Evolutionary conservation across 257 asterid species (phyloP).

Genomic region (Pogostemon cablin): DNA sequence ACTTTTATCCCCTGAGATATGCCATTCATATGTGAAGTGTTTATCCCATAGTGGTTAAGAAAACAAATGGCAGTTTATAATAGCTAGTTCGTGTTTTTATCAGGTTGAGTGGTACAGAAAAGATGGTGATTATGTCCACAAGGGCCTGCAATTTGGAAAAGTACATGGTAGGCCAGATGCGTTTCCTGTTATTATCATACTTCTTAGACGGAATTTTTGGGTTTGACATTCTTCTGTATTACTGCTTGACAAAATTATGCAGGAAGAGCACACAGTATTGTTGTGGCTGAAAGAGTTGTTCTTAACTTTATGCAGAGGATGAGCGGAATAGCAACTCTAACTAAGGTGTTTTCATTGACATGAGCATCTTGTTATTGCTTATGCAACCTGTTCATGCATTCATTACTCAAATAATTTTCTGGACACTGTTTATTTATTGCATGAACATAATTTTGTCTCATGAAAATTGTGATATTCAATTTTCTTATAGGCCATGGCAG

Average conservation of each 20-base stretch:
- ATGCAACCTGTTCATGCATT: background rate
- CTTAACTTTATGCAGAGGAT: conserved; percentile 99
- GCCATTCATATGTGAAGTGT: conserved; percentile 5
- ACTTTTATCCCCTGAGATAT: background rate
- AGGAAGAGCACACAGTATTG: conserved; percentile 91
- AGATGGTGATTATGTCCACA: conserved; percentile 83
- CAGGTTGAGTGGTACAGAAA: conserved; percentile 82
- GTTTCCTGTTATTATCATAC: background rate
- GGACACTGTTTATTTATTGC: background rate
- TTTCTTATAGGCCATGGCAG: conserved; percentile 84
- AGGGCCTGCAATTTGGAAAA: conserved; percentile 92
- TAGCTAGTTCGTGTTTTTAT: conserved; percentile 27
- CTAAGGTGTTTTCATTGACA: conserved; percentile 61
- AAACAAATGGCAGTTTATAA: conserved; percentile 1
- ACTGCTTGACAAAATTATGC: conserved; percentile 32
- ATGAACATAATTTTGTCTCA: background rate
- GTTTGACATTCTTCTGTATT: conserved; percentile 22
- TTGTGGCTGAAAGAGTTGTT: conserved; percentile 94
- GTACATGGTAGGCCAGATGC: conserved; percentile 60
- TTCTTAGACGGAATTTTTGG: conserved; percentile 5
- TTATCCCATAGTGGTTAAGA: conserved; percentile 8
- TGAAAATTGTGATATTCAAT: conserved; percentile 3
- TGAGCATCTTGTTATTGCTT: background rate
- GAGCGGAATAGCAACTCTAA: conserved; percentile 99
- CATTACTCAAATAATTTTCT: conserved; percentile 13